These are phyloP conservation scores for Geum urbanum DNA, from an alignment of 306 rosid species.

Conservation along the genomic window DNA sequence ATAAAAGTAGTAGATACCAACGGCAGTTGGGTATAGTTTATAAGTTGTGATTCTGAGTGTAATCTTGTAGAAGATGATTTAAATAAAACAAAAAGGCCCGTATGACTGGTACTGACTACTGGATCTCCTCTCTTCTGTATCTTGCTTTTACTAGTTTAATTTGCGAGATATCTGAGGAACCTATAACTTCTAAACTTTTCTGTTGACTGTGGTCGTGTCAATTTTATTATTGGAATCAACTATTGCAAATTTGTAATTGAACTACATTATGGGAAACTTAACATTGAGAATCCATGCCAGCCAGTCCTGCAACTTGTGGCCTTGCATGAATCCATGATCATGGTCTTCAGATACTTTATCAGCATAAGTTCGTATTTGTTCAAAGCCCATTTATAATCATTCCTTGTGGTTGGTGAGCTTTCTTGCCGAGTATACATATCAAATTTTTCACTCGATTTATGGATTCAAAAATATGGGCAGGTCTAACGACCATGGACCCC, in stretches of 20 bases:
- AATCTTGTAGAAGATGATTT: background rate
- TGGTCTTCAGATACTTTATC: background rate
- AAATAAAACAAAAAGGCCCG: background rate
- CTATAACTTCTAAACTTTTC: background rate
- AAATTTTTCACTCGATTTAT: no score
- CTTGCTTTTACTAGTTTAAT: background rate
- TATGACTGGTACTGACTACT: background rate
- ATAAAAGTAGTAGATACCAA: background rate
- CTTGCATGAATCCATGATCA: background rate
- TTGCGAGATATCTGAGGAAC: background rate
- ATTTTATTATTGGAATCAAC: background rate
- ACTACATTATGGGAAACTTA: background rate
- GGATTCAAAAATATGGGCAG: no score
- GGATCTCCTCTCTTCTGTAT: background rate
- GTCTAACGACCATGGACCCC: no score
- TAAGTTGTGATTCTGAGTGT: background rate
- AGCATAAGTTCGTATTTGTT: background rate
- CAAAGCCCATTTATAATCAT: background rate
- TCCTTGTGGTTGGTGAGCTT: background rate
- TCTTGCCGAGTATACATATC: background rate
- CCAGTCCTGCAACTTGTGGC: background rate
- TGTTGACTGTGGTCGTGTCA: background rate
- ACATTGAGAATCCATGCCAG: background rate
- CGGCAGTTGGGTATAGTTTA: background rate
- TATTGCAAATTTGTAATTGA: background rate